These are phyloP conservation scores for Clarireedia paspali DNA, from an alignment of 2,329 filamentous ascomycete species.

Conservation along the genomic window DNA sequence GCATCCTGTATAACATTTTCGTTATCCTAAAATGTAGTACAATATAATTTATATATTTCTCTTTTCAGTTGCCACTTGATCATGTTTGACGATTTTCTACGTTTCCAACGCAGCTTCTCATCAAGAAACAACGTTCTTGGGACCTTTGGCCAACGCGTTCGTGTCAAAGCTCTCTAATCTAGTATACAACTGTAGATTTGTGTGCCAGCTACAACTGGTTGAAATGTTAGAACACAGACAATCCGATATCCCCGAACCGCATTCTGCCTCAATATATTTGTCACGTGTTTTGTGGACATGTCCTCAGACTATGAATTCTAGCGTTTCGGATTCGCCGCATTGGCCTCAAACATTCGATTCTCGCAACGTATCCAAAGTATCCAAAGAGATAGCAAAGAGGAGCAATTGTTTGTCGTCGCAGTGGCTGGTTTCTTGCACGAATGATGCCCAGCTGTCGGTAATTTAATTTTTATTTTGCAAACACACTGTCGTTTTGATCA, in stretches of 20 bases:
- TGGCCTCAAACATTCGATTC: slow-evolving; percentile 10
- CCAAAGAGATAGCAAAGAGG: neutral
- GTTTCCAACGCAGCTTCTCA: neutral
- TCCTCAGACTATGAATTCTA: neutral
- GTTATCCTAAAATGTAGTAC: slow-evolving; percentile 8
- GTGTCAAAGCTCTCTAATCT: neutral
- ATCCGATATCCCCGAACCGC: neutral
- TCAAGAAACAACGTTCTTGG: neutral
- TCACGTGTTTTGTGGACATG: slow-evolving; percentile 7
- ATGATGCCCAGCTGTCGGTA: neutral
- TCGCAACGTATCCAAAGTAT: slow-evolving; percentile 10
- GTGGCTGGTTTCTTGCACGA: too few species aligned
- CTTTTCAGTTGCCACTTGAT: too few species aligned
- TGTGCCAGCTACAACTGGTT: too few species aligned
- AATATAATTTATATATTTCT: neutral
- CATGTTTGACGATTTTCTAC: too few species aligned
- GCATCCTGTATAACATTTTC: slow-evolving; percentile 21
- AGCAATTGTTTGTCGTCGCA: neutral
- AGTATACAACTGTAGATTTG: too few species aligned
- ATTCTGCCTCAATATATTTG: too few species aligned
- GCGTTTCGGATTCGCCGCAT: slow-evolving; percentile 20
- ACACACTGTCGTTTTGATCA: neutral
- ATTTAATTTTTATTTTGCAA: neutral
- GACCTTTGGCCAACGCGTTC: neutral
- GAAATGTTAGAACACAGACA: neutral